These are phyloP conservation scores for Arxiozyma bovina DNA, from an alignment of 1,139 yeast species.

Conservation along the genomic window DNA sequence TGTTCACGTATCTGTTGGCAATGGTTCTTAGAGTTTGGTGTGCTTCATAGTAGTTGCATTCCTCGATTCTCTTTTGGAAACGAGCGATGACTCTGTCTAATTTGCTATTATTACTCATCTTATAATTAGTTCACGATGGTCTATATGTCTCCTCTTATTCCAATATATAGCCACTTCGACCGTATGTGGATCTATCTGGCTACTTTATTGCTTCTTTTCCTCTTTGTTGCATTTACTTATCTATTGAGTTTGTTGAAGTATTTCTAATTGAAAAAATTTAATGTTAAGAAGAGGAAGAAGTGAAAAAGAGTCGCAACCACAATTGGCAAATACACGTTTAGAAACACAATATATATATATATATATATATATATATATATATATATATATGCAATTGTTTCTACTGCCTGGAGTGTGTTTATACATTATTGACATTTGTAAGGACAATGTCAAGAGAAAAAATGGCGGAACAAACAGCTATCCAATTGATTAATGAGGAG, in stretches of 20 bases:
- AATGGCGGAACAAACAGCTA: slow-evolving; percentile 20
- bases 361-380: too few relatives aligned
- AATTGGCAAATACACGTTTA: neutral
- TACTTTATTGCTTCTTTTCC: slow-evolving; percentile 13
- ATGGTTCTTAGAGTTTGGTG: slow-evolving; percentile 88
- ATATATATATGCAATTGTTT: too few relatives aligned
- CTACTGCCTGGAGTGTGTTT: neutral
- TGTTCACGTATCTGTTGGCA: slow-evolving; percentile 70
- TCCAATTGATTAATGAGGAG: slow-evolving; percentile 74
- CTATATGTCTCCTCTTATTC: neutral
- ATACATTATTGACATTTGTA: neutral
- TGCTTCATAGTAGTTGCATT: slow-evolving; percentile 83
- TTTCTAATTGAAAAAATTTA: too few relatives aligned
- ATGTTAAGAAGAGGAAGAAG: neutral
- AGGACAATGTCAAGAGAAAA: neutral
- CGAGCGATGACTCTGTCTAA: slow-evolving; percentile 45
- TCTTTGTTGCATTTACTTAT: neutral
- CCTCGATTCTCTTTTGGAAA: slow-evolving; percentile 59
- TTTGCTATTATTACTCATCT: neutral
- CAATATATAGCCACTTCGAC: too few relatives aligned
- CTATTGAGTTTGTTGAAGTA: neutral
- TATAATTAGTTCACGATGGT: neutral
- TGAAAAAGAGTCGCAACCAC: neutral
- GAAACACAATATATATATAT: too few relatives aligned
- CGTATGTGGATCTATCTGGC: neutral